Conservation (phyloP, 2,329 filamentous ascomycete genomes). For the Colletotrichum phormii region DNA sequence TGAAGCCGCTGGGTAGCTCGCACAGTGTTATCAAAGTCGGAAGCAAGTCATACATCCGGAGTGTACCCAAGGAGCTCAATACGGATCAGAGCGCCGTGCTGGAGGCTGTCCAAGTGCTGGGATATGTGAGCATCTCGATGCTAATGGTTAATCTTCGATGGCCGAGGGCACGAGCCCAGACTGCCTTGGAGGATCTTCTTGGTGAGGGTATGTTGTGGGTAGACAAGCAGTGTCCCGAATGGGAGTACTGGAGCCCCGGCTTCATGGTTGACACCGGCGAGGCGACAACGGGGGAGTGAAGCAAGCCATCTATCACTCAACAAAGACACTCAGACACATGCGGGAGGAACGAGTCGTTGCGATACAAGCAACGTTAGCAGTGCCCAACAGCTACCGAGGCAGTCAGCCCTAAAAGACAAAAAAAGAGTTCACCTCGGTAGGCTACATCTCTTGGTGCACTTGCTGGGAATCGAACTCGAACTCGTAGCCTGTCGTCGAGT, state of each 20-base stretch:
- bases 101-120: constrained; percentile 89
- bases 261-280: constrained; percentile 68
- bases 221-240: constrained; percentile 85
- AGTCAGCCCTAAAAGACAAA: neutral
- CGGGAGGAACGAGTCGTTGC: constrained; percentile 13
- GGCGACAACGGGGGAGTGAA: constrained; percentile 36
- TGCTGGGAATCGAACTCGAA: too few relatives aligned
- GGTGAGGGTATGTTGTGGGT: constrained; percentile 94
- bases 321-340: constrained; percentile 39
- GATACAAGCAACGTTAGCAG: neutral
- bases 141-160: constrained; percentile 87
- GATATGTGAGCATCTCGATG: constrained; percentile 92
- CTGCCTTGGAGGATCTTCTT: constrained; percentile 90
- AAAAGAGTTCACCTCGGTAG: neutral
- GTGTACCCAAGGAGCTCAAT: constrained; percentile 94
- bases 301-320: constrained; percentile 29
- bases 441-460: too few relatives aligned
- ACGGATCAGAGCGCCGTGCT: constrained; percentile 93
- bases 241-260: constrained; percentile 92
- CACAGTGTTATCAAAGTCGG: constrained; percentile 89
- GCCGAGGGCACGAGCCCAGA: constrained; percentile 86
- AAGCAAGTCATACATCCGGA: constrained; percentile 87
- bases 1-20: constrained; percentile 87
- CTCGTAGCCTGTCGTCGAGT: too few relatives aligned
- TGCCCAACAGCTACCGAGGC: neutral